Evolutionary conservation across 2,329 filamentous ascomycete genomes (phyloP).

Genomic region (Echinosphaeria canescens): DNA sequence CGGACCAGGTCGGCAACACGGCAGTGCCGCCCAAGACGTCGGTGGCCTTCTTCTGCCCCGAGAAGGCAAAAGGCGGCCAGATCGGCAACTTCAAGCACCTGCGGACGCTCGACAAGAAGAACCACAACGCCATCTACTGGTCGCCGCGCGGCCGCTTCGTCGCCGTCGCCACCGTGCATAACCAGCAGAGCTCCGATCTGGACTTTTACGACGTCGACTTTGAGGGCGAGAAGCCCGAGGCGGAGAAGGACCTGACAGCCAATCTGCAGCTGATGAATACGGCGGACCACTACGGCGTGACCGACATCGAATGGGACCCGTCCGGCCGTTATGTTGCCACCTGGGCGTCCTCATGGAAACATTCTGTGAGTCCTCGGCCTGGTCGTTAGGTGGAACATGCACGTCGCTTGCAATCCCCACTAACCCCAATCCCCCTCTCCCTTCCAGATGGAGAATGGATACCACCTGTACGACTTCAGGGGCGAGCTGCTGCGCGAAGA

Average conservation of each 20-base stretch:
- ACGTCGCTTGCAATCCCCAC: no score
- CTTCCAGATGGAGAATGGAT: slow-evolving; percentile 89
- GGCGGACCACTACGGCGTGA: slow-evolving; percentile 91
- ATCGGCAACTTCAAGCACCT: slow-evolving; percentile 94
- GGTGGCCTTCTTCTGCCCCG: slow-evolving; percentile 90
- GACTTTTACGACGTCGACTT: slow-evolving; percentile 98
- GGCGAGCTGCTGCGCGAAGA: slow-evolving; percentile 80
- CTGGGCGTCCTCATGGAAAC: slow-evolving; percentile 89
- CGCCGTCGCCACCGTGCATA: slow-evolving; percentile 80
- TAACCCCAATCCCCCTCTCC: neutral
- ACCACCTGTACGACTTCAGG: slow-evolving; percentile 94
- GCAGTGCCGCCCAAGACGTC: slow-evolving; percentile 85
- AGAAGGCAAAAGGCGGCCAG: slow-evolving; percentile 66
- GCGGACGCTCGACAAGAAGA: slow-evolving; percentile 94
- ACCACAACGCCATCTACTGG: slow-evolving; percentile 99
- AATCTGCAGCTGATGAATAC: slow-evolving; percentile 92
- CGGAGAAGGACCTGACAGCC: slow-evolving; percentile 81
- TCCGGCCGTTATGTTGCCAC: slow-evolving; percentile 88
- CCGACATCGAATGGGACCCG: slow-evolving; percentile 95
- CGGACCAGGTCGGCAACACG: slow-evolving; percentile 56
- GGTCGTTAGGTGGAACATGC: no score
- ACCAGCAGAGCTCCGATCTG: slow-evolving; percentile 81
- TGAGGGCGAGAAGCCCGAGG: slow-evolving; percentile 86
- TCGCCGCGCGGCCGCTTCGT: slow-evolving; percentile 90
- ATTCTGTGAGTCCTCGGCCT: slow-evolving; percentile 63